Evolutionary conservation across 306 rosid genomes (phyloP), one percentile per base, ranked within the genome.

Genomic region (Acacia confusa): DNA sequence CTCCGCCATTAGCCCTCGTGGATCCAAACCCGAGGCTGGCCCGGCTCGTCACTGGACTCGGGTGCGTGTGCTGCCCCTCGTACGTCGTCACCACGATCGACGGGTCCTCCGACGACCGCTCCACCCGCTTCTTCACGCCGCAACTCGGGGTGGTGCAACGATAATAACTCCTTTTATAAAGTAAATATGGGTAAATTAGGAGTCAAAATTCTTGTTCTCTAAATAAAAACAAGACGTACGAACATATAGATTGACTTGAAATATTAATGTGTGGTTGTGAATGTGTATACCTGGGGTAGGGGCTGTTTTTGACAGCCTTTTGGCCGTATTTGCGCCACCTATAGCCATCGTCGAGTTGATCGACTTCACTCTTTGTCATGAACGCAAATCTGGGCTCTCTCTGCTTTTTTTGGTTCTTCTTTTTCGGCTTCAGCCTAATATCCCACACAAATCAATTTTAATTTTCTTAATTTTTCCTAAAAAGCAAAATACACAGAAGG

Each of bases 251-350:
- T 64, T 30, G 20, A 32, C 3, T 64, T 17, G 13, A 65, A 32
- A 32, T 64, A 64, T 83, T 58, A 24, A 48, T 11, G 12, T 10
- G 30, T 22, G 10, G n/a, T 1, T 57, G 25, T 74, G 20, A 16
- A 14, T 50, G n/a, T 47, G 5, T 0, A 47, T 50, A 92, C 99
- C 99, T 96, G 13, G 99, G 99, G 68, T 87, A 87, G 34, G 97
- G 98, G 85, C 97, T 95, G 72, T 95, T 95, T 82, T 95, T 95
- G 9, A 95, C 97, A 16, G 96, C 96, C 84, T 96, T 96, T 79
- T 96, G 99, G 38, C 99, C 99, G 78, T 96, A 96, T 85, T 96
- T 96, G 24, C 99, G 89, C 99, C 99, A 96, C 61, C 98, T 80
- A 75, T 87, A 96, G 16, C 98, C 97, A 48, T 96, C 99, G 76